These are phyloP conservation scores for Clonostachys rosea DNA, from an alignment of 2,329 filamentous ascomycete genomes.

Conservation along the genomic window DNA sequence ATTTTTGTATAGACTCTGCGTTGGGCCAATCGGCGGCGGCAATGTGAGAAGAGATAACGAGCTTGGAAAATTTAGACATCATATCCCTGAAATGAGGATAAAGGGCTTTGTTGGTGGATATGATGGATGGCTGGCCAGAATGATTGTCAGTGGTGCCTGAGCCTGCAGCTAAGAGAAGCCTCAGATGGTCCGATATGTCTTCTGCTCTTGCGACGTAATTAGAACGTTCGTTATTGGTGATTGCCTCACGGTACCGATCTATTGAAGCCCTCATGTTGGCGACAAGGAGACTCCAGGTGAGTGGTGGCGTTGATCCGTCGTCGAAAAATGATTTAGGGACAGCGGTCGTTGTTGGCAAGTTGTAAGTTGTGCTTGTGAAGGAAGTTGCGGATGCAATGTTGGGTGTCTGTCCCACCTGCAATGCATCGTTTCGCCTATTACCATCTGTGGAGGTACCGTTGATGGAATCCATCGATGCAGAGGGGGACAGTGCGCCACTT, in stretches of 20 bases:
- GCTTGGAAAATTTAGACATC: slow-evolving; percentile 99
- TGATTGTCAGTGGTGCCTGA: slow-evolving; percentile 98
- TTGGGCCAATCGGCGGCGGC: slow-evolving; percentile 94
- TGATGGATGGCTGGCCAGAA: slow-evolving; percentile 98
- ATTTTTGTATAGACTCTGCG: slow-evolving; percentile 90
- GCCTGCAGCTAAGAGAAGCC: slow-evolving; percentile 87
- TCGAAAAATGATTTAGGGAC: slow-evolving; percentile 87
- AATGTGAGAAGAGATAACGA: slow-evolving; percentile 96
- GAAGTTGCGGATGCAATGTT: slow-evolving; percentile 56
- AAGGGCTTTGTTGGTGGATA: slow-evolving; percentile 93
- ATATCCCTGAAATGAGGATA: slow-evolving; percentile 98
- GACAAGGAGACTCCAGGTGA: slow-evolving; percentile 87
- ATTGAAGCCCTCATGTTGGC: slow-evolving; percentile 91
- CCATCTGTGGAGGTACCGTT: slow-evolving; percentile 60
- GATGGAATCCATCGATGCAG: slow-evolving; percentile 88
- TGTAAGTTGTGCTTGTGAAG: slow-evolving; percentile 55
- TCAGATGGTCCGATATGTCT: slow-evolving; percentile 94
- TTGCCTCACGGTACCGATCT: slow-evolving; percentile 85
- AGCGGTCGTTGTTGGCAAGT: slow-evolving; percentile 50
- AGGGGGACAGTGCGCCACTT: slow-evolving; percentile 72
- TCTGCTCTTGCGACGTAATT: slow-evolving; percentile 95
- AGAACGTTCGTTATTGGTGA: slow-evolving; percentile 75
- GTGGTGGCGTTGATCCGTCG: slow-evolving; percentile 71
- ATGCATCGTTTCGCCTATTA: slow-evolving; percentile 52
- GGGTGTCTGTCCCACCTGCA: slow-evolving; percentile 36